Conservation (phyloP, 164 flowering plant species). For the Vitis labrusca region DNA sequence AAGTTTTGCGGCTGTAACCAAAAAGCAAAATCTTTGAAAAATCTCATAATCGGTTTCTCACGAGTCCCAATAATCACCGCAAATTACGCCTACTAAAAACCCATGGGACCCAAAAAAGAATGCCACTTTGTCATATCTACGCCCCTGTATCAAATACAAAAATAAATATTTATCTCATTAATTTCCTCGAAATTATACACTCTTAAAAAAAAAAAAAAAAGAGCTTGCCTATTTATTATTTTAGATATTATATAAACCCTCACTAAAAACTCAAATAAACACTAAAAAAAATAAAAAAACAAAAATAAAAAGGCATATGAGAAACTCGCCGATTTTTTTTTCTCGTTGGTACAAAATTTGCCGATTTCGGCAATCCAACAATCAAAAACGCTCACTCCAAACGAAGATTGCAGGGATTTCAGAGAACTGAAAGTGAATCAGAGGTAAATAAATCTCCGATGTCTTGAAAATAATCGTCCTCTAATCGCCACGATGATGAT, state of each 20-base stretch:
- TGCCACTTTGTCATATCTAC: no score
- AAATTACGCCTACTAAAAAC: no score
- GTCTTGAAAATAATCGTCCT: conserved; percentile 50
- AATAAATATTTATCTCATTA: no score
- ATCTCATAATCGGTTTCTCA: no score
- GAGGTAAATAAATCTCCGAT: conserved; percentile 32
- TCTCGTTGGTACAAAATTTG: conserved; percentile 35
- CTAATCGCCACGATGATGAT: conserved; percentile 22
- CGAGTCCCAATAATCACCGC: no score
- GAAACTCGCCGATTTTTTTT: background rate
- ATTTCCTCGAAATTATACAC: no score
- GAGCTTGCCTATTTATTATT: no score
- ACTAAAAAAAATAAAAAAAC: background rate
- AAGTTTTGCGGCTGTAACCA: no score
- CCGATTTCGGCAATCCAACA: conserved; percentile 21
- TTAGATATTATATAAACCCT: background rate
- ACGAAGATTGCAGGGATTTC: background rate
- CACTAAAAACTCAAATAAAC: background rate
- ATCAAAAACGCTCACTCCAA: background rate
- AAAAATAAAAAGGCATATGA: background rate
- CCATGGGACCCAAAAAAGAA: no score
- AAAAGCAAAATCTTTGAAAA: no score
- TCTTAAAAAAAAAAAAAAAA: no score
- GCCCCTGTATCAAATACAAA: no score
- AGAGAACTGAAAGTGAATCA: conserved; percentile 33